Conservation (phyloP, 768 basidiomycete species). For the Suillus subluteus region DNA sequence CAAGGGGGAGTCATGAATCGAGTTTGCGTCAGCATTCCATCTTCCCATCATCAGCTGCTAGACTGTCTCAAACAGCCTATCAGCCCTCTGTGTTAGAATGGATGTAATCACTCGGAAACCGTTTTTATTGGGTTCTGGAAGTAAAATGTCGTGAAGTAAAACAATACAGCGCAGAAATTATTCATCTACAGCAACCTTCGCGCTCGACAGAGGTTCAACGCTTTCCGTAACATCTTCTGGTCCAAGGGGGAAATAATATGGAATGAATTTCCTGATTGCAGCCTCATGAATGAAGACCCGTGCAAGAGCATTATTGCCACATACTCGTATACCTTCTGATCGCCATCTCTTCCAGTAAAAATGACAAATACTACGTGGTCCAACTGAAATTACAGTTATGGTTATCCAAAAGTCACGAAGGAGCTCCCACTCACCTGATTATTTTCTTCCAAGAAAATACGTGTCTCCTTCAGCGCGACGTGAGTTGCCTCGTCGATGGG, state of each 20-base stretch:
- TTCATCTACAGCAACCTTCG: conserved; percentile 1
- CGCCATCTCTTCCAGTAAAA: conserved; percentile 55
- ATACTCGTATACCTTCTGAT: conserved; percentile 68
- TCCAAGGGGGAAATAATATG: conserved; percentile 61
- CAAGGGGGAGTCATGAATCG: too few relatives aligned
- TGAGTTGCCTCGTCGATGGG: conserved; percentile 74
- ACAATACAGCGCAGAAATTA: background rate
- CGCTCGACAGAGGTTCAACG: background rate
- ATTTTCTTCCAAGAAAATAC: conserved; percentile 60
- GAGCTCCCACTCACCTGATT: conserved; percentile 39
- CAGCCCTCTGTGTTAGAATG: background rate
- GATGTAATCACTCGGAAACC: background rate
- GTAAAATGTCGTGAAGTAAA: background rate
- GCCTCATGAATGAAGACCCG: conserved; percentile 1
- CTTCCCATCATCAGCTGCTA: background rate
- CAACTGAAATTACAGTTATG: conserved; percentile 41
- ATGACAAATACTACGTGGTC: conserved; percentile 78
- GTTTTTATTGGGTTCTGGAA: background rate
- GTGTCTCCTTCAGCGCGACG: conserved; percentile 63
- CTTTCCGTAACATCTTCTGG: background rate
- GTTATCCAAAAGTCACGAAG: background rate
- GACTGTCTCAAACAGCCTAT: background rate
- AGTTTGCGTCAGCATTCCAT: background rate
- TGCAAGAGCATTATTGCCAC: conserved; percentile 25
- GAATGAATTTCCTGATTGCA: conserved; percentile 49